Conservation (phyloP, 345 rosid genomes). For the sweet orange (Citrus sinensis) region DVS_A1.0 CM039161.1:5233501-5234000, state of each 20-base stretch:
- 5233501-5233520: background rate
- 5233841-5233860: background rate
- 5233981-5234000: background rate
- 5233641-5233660: background rate
- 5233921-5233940: background rate
- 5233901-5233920: background rate
- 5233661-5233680: background rate
- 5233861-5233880: background rate
- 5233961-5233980: slow-evolving; percentile 7
- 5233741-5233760: background rate
- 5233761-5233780: background rate
- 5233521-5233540: background rate
- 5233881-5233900: background rate
- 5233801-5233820: background rate
- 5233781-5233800: background rate
- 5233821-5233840: background rate
- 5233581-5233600: background rate
- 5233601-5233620: background rate
- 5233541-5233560: background rate
- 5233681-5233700: background rate
- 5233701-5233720: background rate
- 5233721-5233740: background rate
- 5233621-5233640: background rate
- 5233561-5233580: background rate
- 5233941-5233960: slow-evolving; percentile 4